Evolutionary conservation across 2,329 filamentous ascomycete species (phyloP).

Genomic region (Cladobotryum mycophilum): DNA sequence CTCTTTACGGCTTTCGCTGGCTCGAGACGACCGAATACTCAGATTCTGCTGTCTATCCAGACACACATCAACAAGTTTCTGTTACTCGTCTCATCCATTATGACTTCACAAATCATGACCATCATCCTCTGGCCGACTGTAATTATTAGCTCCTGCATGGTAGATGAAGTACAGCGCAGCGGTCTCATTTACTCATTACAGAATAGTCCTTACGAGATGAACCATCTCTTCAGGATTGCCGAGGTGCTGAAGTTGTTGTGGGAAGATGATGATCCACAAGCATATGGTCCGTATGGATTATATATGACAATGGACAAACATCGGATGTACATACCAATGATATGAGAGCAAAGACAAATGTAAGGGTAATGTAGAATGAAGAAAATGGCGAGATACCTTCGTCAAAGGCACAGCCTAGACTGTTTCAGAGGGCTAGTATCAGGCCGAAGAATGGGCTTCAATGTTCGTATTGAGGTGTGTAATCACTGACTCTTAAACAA

Average conservation of each 20-base stretch:
- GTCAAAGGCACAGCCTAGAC: too few relatives aligned
- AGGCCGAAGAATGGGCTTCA: too few relatives aligned
- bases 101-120: not conserved
- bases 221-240: not conserved
- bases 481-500: too few relatives aligned
- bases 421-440: too few relatives aligned
- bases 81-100: not conserved
- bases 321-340: too few relatives aligned
- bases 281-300: conserved; percentile 2
- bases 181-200: not conserved
- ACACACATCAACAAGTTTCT: not conserved
- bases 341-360: too few relatives aligned
- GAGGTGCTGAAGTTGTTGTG: not conserved
- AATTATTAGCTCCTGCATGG: not conserved
- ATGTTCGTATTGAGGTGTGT: too few relatives aligned
- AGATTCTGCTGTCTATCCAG: not conserved
- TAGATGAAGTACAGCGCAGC: not conserved
- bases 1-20: not conserved
- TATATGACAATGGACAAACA: not conserved
- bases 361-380: too few relatives aligned
- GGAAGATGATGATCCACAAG: not conserved
- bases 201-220: conserved; percentile 1
- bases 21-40: not conserved
- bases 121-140: not conserved
- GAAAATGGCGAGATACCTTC: too few relatives aligned